These are phyloP conservation scores for Globisporangium abappressorium DNA, from an alignment of 352 stramenopile species.

Conservation along the genomic window DNA sequence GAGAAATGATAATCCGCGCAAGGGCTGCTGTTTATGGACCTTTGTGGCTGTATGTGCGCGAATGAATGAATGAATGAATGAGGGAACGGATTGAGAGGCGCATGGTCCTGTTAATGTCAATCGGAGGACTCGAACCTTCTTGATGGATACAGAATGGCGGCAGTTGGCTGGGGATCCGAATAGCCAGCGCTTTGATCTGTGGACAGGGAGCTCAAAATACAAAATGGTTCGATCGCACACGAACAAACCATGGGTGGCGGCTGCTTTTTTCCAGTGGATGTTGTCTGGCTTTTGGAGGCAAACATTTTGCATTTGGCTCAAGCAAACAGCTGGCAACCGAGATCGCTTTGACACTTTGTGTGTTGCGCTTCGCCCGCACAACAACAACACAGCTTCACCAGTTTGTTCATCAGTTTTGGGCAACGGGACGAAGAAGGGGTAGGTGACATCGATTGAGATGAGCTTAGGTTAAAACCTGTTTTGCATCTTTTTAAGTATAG, in stretches of 20 bases:
- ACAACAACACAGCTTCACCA: neutral
- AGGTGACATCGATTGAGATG: neutral
- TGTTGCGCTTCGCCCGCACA: neutral
- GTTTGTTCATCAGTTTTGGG: neutral
- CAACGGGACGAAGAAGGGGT: neutral
- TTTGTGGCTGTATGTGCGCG: neutral
- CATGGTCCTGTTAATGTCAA: neutral
- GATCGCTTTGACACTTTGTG: neutral
- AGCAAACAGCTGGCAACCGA: neutral
- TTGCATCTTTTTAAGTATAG: neutral
- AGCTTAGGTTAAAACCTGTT: neutral
- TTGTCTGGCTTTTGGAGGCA: neutral
- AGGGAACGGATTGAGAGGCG: neutral
- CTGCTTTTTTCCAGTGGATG: neutral
- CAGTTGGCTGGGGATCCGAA: neutral
- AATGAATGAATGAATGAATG: neutral
- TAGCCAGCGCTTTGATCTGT: neutral
- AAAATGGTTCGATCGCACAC: neutral
- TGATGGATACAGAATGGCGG: neutral
- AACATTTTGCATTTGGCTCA: neutral
- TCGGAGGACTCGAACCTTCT: neutral
- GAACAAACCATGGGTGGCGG: neutral
- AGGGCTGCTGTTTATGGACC: neutral
- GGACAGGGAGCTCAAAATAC: neutral
- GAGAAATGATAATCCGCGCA: neutral